phyloP scores from a whole-genome alignment of 2,329 filamentous ascomycete genomes.

The Calonectria leucothoes region DNA sequence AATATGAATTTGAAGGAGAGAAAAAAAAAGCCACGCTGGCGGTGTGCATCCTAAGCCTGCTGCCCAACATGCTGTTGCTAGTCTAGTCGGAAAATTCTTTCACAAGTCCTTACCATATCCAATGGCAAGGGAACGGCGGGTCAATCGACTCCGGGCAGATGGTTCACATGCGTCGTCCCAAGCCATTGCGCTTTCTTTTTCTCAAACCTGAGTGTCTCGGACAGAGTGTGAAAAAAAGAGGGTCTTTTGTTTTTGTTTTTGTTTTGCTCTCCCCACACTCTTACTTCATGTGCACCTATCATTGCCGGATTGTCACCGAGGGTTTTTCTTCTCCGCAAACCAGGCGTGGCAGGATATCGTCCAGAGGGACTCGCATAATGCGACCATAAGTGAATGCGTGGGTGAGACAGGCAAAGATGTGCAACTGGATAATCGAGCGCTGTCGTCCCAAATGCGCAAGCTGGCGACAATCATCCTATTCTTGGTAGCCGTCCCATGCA shows the following conservation, averaged over 20 bases:
- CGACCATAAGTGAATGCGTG: neutral
- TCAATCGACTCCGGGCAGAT: neutral
- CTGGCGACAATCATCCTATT: conserved; percentile 27
- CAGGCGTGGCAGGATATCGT: conserved; percentile 22
- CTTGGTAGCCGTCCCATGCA: conserved; percentile 27
- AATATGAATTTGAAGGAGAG: neutral
- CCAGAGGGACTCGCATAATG: conserved; percentile 28
- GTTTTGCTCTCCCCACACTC: conserved; percentile 6
- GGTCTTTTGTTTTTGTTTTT: neutral
- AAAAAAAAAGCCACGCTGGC: conserved; percentile 27
- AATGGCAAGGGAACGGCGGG: neutral
- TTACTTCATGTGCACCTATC: neutral
- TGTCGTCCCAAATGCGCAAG: neutral
- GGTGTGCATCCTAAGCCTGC: conserved; percentile 9
- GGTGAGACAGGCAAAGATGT: conserved; percentile 10
- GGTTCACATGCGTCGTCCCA: neutral
- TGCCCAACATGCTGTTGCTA: conserved; percentile 2
- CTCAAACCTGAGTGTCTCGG: conserved; percentile 5
- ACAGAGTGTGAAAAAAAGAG: conserved; percentile 4
- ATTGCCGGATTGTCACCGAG: conserved; percentile 26
- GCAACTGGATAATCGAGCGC: neutral
- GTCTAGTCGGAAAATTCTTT: conserved; percentile 6
- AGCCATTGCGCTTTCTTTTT: neutral
- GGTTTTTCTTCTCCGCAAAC: conserved; percentile 23
- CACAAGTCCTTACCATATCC: neutral